phyloP scores from a whole-genome alignment of 106 monocot genomes.

The Apostasia ramifera region DNA sequence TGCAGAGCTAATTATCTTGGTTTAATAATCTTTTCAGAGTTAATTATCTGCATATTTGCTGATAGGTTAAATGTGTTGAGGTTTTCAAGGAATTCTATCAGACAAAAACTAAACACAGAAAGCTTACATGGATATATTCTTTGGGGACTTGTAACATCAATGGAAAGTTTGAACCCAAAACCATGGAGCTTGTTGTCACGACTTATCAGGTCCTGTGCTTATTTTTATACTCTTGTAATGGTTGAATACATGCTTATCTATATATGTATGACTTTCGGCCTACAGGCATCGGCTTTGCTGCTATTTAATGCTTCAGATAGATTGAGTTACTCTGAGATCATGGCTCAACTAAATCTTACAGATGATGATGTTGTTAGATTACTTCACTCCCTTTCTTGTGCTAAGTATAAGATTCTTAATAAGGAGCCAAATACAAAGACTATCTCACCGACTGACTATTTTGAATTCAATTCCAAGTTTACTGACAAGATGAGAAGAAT shows the following conservation, averaged over 20 bases:
- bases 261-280: conserved; percentile 1
- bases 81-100: conserved; percentile 94
- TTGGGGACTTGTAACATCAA: conserved; percentile 77
- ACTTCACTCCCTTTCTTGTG: conserved; percentile 92
- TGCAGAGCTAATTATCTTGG: neutral
- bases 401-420: conserved; percentile 77
- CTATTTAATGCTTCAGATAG: conserved; percentile 75
- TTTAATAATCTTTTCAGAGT: neutral
- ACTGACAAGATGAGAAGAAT: conserved; percentile 84
- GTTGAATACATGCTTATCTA: neutral
- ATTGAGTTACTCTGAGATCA: conserved; percentile 81
- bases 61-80: conserved; percentile 63
- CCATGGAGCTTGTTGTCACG: conserved; percentile 71
- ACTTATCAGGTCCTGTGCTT: conserved; percentile 30
- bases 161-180: conserved; percentile 68
- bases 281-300: conserved; percentile 59
- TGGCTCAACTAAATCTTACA: conserved; percentile 54
- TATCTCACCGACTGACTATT: conserved; percentile 60
- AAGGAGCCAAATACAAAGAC: conserved; percentile 77
- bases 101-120: conserved; percentile 93
- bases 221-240: neutral
- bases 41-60: neutral
- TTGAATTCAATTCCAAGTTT: conserved; percentile 90
- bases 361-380: conserved; percentile 75
- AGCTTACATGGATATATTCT: conserved; percentile 72